Conservation (phyloP, 768 basidiomycete species). For the Podaxis mareebaensis region DNA sequence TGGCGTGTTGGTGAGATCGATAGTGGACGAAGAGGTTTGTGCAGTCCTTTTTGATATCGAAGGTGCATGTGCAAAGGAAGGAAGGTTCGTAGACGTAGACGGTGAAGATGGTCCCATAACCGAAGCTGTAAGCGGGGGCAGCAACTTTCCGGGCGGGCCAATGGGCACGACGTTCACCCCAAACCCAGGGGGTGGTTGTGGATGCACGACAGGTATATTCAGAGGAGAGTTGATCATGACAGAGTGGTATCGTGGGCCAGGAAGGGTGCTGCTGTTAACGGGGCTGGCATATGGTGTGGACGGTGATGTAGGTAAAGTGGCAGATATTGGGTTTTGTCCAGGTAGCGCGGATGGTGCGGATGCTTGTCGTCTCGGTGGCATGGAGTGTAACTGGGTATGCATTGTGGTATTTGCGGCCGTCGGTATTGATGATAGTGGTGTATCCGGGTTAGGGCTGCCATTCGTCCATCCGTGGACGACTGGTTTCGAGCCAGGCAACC, state of each 20-base stretch:
- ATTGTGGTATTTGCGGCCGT: neutral
- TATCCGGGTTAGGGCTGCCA: neutral
- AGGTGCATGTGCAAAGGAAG: neutral
- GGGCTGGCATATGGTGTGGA: neutral
- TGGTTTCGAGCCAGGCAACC: neutral
- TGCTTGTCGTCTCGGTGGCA: neutral
- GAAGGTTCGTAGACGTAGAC: neutral
- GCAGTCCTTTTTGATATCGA: neutral
- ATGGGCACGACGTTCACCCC: conserved; percentile 7
- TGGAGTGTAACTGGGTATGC: neutral
- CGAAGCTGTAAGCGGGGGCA: conserved; percentile 6
- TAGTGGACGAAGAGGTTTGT: neutral
- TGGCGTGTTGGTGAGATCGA: neutral
- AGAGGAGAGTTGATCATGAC: neutral
- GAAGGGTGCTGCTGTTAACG: neutral
- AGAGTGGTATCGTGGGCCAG: neutral
- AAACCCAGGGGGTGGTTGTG: neutral
- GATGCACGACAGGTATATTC: neutral
- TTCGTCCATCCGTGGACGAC: neutral
- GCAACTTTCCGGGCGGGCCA: conserved; percentile 5
- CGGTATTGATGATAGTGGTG: neutral
- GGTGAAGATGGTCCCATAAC: neutral
- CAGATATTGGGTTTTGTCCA: neutral
- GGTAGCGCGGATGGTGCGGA: neutral
- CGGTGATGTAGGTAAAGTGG: neutral